Percentiles rank a stretch among this genome's conserved stretches.
phyloP scores from a whole-genome alignment of 345 rosid species.

The Salix caprea region DNA sequence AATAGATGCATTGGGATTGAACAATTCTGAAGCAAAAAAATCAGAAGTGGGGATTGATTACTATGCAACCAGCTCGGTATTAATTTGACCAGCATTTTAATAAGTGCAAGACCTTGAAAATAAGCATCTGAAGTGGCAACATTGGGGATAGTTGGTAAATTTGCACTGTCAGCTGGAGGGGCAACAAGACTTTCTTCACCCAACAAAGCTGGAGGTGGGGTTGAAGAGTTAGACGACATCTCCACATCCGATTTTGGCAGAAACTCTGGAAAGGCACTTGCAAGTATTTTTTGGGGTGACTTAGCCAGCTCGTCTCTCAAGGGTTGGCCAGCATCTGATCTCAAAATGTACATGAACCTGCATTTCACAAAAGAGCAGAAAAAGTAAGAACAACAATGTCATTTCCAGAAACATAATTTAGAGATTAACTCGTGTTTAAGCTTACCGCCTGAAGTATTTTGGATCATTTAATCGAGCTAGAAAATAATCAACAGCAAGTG shows the following conservation, averaged over 20 bases:
- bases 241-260: slow-evolving; percentile 58
- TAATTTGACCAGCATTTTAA: slow-evolving; percentile 84
- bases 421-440: too few relatives aligned
- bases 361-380: too few relatives aligned
- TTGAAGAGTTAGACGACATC: slow-evolving; percentile 45
- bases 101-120: slow-evolving; percentile 89
- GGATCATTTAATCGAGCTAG: too few relatives aligned
- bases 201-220: slow-evolving; percentile 52
- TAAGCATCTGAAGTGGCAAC: slow-evolving; percentile 64
- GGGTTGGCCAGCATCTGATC: slow-evolving; percentile 93
- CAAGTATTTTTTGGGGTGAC: slow-evolving; percentile 84
- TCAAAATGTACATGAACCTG: too few relatives aligned
- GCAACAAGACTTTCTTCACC: slow-evolving; percentile 58
- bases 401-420: too few relatives aligned
- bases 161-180: slow-evolving; percentile 57
- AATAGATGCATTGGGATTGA: slow-evolving; percentile 80
- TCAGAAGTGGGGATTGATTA: slow-evolving; percentile 43
- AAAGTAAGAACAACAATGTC: too few relatives aligned
- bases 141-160: slow-evolving; percentile 38
- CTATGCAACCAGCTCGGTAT: slow-evolving; percentile 91
- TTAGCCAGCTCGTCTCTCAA: slow-evolving; percentile 93
- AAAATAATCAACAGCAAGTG: too few relatives aligned
- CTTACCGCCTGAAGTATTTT: too few relatives aligned
- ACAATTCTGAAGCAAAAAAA: slow-evolving; percentile 89
- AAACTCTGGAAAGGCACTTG: slow-evolving; percentile 80